Evolutionary conservation across 495 filamentous ascomycete genomes (phyloP).

Genomic region (Penicillium diatomitis): DNA sequence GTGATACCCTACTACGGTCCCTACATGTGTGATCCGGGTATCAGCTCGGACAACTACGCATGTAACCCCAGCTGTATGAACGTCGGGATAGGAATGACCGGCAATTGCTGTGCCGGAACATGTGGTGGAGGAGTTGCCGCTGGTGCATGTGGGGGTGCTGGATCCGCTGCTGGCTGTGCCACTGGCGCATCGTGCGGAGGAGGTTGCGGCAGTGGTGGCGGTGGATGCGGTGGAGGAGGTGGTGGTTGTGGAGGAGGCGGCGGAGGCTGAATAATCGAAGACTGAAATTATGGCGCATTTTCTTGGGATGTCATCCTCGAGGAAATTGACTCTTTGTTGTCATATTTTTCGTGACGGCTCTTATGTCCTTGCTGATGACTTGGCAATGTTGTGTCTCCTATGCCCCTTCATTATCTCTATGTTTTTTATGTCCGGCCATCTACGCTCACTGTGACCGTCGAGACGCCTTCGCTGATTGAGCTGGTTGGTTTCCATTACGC

Average conservation of each 20-base stretch:
- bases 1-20: conserved; percentile 43
- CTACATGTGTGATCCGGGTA: conserved; percentile 41
- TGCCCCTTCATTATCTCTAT: no score
- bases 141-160: conserved; percentile 40
- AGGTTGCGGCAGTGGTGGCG: background rate
- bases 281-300: no score
- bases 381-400: no score
- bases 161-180: conserved; percentile 24
- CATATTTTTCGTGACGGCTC: no score
- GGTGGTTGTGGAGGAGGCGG: conserved; percentile 10
- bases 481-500: no score
- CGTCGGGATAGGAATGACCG: conserved; percentile 27
- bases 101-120: conserved; percentile 38
- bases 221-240: conserved; percentile 17
- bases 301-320: no score
- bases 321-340: no score
- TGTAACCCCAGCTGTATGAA: conserved; percentile 39
- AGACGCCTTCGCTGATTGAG: no score
- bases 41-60: conserved; percentile 31
- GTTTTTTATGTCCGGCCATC: no score
- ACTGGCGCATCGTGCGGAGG: conserved; percentile 27
- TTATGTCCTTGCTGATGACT: no score
- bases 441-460: no score
- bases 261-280: background rate
- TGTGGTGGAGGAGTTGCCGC: conserved; percentile 48